Percentiles rank a stretch among this genome's conserved stretches.
Evolutionary conservation across 495 filamentous ascomycete genomes (phyloP).

Genomic region (Aspergillus sparsus): DNA sequence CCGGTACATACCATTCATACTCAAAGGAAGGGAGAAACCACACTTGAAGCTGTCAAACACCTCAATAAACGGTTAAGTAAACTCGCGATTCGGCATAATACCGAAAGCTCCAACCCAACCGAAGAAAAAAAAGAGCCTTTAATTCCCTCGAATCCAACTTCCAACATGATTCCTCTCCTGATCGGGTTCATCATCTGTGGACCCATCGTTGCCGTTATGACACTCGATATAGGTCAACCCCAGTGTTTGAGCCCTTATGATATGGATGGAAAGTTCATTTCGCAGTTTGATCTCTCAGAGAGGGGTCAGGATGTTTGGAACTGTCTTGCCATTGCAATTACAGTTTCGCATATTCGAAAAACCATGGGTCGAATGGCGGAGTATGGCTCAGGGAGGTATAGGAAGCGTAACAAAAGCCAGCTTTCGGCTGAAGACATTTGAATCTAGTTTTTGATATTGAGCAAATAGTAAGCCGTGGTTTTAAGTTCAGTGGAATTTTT

Average conservation of each 20-base stretch:
- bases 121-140: background rate
- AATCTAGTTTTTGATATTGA: background rate
- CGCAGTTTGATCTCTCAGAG: constrained; percentile 43
- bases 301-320: constrained; percentile 50
- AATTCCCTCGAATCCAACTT: background rate
- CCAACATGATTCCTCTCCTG: constrained; percentile 30
- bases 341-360: constrained; percentile 39
- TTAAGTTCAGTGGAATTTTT: no score
- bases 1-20: constrained; percentile 39
- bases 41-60: constrained; percentile 32
- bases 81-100: constrained; percentile 32
- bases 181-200: constrained; percentile 45
- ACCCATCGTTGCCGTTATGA: constrained; percentile 45
- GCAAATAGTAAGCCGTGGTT: background rate
- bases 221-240: constrained; percentile 35
- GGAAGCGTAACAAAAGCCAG: background rate
- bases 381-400: constrained; percentile 15
- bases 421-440: constrained; percentile 18
- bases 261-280: constrained; percentile 32
- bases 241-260: constrained; percentile 10
- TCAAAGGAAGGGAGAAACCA: constrained; percentile 31
- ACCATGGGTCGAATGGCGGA: constrained; percentile 37
- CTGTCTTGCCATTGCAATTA: constrained; percentile 46
- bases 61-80: constrained; percentile 33
- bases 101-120: constrained; percentile 2